A percentile compares a stretch with the other conserved stretches of the same genome.
Conservation (phyloP, 441 rosid species). For the Gossypium lobatum region DNA sequence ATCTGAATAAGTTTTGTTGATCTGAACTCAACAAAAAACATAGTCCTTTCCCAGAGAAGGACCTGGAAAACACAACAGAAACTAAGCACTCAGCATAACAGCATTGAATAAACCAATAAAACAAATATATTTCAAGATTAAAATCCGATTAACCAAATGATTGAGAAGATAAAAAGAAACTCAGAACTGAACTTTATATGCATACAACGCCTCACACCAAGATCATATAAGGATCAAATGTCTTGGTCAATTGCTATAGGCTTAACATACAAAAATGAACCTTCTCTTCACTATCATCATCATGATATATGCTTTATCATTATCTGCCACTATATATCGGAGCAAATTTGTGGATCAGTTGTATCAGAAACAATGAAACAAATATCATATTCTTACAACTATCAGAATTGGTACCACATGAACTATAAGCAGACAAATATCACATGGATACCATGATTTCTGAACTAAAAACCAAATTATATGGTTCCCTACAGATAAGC, state of each 20-base stretch:
- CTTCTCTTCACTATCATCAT: background rate
- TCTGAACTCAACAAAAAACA: background rate
- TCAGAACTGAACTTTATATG: background rate
- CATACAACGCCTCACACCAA: background rate
- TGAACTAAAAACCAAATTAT: background rate
- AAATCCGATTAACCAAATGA: background rate
- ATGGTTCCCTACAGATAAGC: background rate
- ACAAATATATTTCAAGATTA: background rate
- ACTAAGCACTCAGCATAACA: background rate
- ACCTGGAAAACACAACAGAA: slow-evolving; percentile 1
- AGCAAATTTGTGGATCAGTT: background rate
- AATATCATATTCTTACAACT: background rate
- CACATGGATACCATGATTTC: background rate
- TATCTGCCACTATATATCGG: background rate
- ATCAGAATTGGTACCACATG: background rate
- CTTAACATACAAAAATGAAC: too few relatives aligned
- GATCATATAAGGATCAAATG: background rate
- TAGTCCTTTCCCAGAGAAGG: background rate
- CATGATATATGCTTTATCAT: background rate
- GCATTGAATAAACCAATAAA: background rate
- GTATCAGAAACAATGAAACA: background rate
- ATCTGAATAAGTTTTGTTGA: background rate
- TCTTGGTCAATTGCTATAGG: background rate
- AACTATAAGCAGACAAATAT: too few relatives aligned
- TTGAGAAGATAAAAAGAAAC: background rate